Evolutionary conservation across 441 rosid genomes (phyloP), one percentile per base, ranked within the genome.

Genomic region (Populus hybrid): DNA sequence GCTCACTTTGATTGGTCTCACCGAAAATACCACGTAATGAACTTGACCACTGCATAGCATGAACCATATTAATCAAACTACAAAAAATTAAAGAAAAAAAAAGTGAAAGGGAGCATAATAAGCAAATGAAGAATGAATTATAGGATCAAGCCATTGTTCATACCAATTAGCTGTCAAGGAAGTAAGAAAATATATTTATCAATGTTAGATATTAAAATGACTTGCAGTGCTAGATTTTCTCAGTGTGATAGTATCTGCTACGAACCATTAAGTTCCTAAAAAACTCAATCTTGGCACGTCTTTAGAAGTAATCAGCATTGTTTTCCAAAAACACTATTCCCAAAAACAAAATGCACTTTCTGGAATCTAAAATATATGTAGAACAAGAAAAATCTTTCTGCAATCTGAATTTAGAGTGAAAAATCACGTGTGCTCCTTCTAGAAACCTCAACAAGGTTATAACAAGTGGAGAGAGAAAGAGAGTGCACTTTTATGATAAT

Each of bases 1-100:
- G 91, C 86, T 94, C 98, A 40, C 99, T 93, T 82, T 90, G 90
- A 84, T 94, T 94, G 71, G 98, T 94, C 89, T 93, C 97, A 40
- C 93, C 92, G 73, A 91, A 94, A 76, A 76, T 73, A 63, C 89
- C 89, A 68, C 78, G 40, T 14, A 89, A 80, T 63, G 91, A 78
- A 61, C 84, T 84, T 53, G 90, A 90, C 87, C 91, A 74, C 98
- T 94, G 87, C 82, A 77, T 80, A 79, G 64, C 35, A 85, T 42
- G 78, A 72, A 77, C 20, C 77, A 56, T 67, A 67, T 81, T 77
- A 76, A 67, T 64, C 70, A 64, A 80, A 76, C 56, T n/a, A 38
- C 4, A 56, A 72, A 69, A 77, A 73, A 29, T 50, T 12, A 59
- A 35, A 36, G 67, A 45, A 18, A 2, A 77, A 56, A 65, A 77